These are phyloP conservation scores for Rhodotorula paludigena DNA, from an alignment of 768 basidiomycete genomes.

Conservation along the genomic window DNA sequence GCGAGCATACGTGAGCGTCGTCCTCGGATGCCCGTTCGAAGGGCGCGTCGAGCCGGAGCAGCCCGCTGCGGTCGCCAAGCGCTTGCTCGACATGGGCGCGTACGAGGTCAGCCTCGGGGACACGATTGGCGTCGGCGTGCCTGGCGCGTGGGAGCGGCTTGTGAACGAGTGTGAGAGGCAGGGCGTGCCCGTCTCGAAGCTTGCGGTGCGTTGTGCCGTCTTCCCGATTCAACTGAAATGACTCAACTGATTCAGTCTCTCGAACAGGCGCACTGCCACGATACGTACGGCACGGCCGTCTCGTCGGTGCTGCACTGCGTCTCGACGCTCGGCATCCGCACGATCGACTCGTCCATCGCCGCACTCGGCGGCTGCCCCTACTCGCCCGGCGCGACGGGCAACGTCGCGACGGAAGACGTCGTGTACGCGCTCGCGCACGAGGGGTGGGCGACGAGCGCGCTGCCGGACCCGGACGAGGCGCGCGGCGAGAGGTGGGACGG, in stretches of 20 bases:
- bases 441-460: constrained; percentile 56
- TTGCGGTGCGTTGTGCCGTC: constrained; percentile 53
- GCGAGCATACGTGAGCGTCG: constrained; percentile 40
- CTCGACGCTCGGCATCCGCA: constrained; percentile 59
- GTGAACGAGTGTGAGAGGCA: constrained; percentile 62
- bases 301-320: constrained; percentile 42
- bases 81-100: constrained; percentile 80
- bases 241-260: no score
- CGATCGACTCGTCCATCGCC: constrained; percentile 74
- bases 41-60: constrained; percentile 62
- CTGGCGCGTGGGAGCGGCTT: constrained; percentile 62
- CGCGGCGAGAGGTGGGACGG: background rate
- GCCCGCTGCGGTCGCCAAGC: constrained; percentile 66
- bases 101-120: constrained; percentile 79
- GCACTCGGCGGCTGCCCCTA: constrained; percentile 94
- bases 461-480: background rate
- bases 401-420: constrained; percentile 78
- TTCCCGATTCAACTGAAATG: background rate
- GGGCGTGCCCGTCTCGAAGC: constrained; percentile 57
- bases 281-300: constrained; percentile 75
- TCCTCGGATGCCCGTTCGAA: constrained; percentile 67
- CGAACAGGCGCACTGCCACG: constrained; percentile 65
- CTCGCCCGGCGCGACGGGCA: constrained; percentile 91
- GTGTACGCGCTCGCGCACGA: constrained; percentile 70
- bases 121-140: constrained; percentile 81